These are phyloP conservation scores for Salix arbutifolia DNA, from an alignment of 345 rosid species.

Conservation along the genomic window DNA sequence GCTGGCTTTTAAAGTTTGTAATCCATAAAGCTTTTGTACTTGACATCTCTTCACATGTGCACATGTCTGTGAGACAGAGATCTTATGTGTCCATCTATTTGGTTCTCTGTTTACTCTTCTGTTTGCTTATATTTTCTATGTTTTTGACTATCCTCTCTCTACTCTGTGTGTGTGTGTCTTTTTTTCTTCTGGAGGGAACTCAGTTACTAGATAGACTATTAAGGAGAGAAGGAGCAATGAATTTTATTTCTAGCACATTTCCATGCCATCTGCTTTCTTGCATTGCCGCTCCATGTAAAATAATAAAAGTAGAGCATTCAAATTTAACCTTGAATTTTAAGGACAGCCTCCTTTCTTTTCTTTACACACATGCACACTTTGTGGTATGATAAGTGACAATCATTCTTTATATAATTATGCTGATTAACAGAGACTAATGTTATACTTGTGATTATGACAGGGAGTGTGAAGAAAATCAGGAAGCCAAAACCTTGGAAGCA, in stretches of 20 bases:
- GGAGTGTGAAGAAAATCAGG: conserved; percentile 57
- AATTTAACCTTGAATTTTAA: not conserved
- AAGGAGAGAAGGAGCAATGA: not conserved
- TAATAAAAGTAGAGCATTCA: not conserved
- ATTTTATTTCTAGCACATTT: not conserved
- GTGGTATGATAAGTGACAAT: not conserved
- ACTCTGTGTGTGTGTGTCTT: too few relatives aligned
- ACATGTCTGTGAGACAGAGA: not conserved
- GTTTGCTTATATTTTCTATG: not conserved
- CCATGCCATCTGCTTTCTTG: not conserved
- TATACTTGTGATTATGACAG: conserved; percentile 28
- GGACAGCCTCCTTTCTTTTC: not conserved
- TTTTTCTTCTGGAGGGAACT: not conserved
- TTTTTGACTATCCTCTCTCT: not conserved
- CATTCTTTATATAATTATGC: not conserved
- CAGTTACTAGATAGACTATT: not conserved
- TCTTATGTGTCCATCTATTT: not conserved
- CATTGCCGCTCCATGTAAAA: not conserved
- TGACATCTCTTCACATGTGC: not conserved
- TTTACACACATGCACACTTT: not conserved
- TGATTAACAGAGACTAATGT: not conserved
- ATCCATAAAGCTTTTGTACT: not conserved
- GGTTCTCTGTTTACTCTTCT: not conserved
- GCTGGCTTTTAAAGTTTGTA: not conserved
- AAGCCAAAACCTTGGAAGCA: conserved; percentile 94